Base-by-base conservation (phyloP, 2,329 filamentous ascomycete genomes). In the Amylocarpus encephaloides region DNA sequence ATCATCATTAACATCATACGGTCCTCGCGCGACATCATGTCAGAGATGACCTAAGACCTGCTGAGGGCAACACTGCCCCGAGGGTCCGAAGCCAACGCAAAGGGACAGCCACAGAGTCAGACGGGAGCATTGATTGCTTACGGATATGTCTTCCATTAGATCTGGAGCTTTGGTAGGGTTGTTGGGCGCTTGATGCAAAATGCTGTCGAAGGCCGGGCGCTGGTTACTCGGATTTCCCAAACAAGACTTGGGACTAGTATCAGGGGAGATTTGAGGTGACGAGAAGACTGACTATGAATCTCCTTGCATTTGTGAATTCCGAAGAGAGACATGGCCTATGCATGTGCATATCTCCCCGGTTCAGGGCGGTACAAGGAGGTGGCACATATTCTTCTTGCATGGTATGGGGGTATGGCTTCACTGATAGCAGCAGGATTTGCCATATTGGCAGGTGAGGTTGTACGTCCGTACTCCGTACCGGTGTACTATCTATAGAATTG, bases 11-110 rank as follows among this genome's bases (percentile, higher is more conserved):
- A 15, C 26, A 7, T 29, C 22, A 26, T 26, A 26, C 22, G 22
- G 7, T 6, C 22, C 29, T 15, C 16, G 5, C 22, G 22, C 18
- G 16, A 9, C n/a, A 30, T 22, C 43, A 16, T 13, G 38, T 29
- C 26, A 48, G 43, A 49, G 54, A 52, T 59, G 56, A 55, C 51
- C 52, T 55, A 52, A 55, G 52, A 56, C 52, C 43, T 44, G 38
- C 16, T 39, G 43, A 50, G 44, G 41, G 54, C 53, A 38, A 52
- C 56, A 50, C 52, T 40, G 36, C 51, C 15, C 40, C 22, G n/a
- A 22, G 36, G 18, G 18, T 12, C 6, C 16, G 38, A 11, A 46
- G n/a, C 35, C 46, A 52, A 34, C 52, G 39, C 52, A 50, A 52
- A 54, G 48, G 39, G 30, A 50, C 42, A 51, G 33, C 4, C 6